A percentile compares a stretch with the other conserved stretches of the same genome.
Evolutionary conservation across 805 yeast genomes (phyloP).

Genomic region (Wickerhamomyces bisporus): DNA sequence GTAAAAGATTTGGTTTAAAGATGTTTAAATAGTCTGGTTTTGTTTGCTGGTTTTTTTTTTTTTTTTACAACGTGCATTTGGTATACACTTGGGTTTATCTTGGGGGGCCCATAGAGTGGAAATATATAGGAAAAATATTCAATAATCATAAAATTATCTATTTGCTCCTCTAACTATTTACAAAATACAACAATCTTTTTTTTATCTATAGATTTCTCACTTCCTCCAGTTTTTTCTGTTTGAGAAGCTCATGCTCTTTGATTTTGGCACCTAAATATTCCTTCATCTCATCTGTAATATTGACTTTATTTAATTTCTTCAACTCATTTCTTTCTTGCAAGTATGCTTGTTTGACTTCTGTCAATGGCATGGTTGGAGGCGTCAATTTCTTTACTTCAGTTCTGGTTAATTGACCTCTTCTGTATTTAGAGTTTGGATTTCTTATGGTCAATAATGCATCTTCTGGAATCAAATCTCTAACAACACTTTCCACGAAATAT

Average conservation of each 20-base stretch:
- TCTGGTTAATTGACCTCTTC: conserved; percentile 57
- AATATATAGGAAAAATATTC: no score
- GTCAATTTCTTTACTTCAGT: conserved; percentile 54
- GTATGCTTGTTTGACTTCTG: conserved; percentile 56
- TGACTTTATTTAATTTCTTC: conserved; percentile 34
- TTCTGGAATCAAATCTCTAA: conserved; percentile 62
- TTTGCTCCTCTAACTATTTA: neutral
- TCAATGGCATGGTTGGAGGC: conserved; percentile 75
- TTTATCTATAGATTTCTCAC: conserved; percentile 11
- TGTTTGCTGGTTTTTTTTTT: no score
- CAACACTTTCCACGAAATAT: conserved; percentile 62
- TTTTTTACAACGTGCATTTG: no score
- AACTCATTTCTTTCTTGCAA: conserved; percentile 46
- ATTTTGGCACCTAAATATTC: conserved; percentile 48
- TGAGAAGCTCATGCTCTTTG: conserved; percentile 20
- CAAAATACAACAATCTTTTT: neutral
- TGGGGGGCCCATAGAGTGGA: no score
- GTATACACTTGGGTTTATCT: no score
- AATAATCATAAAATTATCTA: neutral
- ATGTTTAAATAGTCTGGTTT: no score
- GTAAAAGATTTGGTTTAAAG: no score
- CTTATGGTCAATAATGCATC: conserved; percentile 65
- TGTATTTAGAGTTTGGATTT: conserved; percentile 67
- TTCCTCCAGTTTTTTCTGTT: conserved; percentile 11
- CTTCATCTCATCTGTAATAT: conserved; percentile 47